Evolutionary conservation across 495 filamentous ascomycete species (phyloP).

Genomic region (Cudoniella acicularis): DNA sequence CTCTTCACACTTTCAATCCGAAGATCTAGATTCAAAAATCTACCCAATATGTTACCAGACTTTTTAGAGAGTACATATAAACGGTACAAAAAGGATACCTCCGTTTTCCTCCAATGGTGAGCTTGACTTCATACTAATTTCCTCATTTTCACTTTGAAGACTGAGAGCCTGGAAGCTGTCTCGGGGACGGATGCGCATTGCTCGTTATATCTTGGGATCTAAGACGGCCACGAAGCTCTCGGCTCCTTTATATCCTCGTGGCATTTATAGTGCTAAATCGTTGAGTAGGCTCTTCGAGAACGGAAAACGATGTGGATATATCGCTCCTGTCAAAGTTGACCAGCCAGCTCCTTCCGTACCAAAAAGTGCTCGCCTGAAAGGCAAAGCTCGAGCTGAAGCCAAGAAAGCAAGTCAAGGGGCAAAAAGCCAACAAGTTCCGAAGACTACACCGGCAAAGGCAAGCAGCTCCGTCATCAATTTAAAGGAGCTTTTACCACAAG

Average conservation of each 20-base stretch:
- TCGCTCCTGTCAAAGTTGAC: neutral
- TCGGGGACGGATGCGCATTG: too few species aligned
- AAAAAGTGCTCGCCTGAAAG: neutral
- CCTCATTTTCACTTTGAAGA: too few species aligned
- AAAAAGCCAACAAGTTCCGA: neutral
- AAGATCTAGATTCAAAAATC: too few species aligned
- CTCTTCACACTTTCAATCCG: too few species aligned
- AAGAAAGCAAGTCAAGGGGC: neutral
- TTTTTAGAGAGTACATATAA: constrained; percentile 5
- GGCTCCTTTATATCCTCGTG: too few species aligned
- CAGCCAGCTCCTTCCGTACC: neutral
- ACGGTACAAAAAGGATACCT: constrained; percentile 9
- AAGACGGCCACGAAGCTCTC: too few species aligned
- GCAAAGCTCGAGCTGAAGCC: constrained; percentile 1
- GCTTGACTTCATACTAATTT: too few species aligned
- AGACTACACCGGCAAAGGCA: neutral
- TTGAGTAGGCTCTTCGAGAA: neutral
- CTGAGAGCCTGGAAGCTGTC: too few species aligned
- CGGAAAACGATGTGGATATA: neutral
- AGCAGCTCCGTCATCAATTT: neutral
- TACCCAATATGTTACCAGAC: constrained; percentile 18
- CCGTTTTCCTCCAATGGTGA: constrained; percentile 4
- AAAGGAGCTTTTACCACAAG: neutral
- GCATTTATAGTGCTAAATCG: too few species aligned
- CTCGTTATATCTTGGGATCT: too few species aligned